Conservation (phyloP, 495 filamentous ascomycete species). For the Mycothermus thermophilus region DNA sequence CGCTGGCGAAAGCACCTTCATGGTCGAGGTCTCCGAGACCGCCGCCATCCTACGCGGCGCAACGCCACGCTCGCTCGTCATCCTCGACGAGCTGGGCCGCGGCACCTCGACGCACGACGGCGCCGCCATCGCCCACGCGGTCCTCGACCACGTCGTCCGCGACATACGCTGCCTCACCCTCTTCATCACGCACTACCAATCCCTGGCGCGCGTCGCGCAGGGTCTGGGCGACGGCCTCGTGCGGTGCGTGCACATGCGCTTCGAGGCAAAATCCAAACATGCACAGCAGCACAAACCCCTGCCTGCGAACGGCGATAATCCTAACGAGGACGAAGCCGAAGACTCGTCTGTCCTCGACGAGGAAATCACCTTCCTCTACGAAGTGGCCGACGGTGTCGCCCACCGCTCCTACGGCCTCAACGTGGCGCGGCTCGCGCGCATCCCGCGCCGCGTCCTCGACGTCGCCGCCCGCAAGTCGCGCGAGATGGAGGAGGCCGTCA, state of each 20-base stretch:
- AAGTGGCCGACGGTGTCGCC: constrained; percentile 75
- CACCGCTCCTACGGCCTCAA: constrained; percentile 91
- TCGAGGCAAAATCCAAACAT: constrained; percentile 40
- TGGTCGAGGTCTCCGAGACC: constrained; percentile 92
- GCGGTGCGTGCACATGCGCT: constrained; percentile 73
- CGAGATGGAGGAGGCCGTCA: constrained; percentile 65
- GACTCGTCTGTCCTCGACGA: constrained; percentile 30
- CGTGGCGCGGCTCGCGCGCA: constrained; percentile 73
- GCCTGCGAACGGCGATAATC: constrained; percentile 14
- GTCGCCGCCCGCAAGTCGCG: constrained; percentile 64
- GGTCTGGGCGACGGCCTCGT: constrained; percentile 47
- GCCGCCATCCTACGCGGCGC: constrained; percentile 80
- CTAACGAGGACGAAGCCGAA: constrained; percentile 14
- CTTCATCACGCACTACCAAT: constrained; percentile 97
- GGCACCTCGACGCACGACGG: constrained; percentile 93
- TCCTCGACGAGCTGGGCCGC: constrained; percentile 90
- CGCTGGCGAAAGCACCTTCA: constrained; percentile 88
- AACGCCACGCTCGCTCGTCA: constrained; percentile 63
- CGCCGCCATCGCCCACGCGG: constrained; percentile 87
- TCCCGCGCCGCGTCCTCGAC: constrained; percentile 62
- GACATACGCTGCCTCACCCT: constrained; percentile 62
- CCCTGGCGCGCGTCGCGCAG: constrained; percentile 55
- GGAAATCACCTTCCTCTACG: constrained; percentile 70
- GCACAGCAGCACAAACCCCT: not conserved
- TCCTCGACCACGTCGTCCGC: constrained; percentile 69